phyloP scores from a whole-genome alignment of 2,329 filamentous ascomycete genomes.

The Hymenoscyphus occultus region DNA sequence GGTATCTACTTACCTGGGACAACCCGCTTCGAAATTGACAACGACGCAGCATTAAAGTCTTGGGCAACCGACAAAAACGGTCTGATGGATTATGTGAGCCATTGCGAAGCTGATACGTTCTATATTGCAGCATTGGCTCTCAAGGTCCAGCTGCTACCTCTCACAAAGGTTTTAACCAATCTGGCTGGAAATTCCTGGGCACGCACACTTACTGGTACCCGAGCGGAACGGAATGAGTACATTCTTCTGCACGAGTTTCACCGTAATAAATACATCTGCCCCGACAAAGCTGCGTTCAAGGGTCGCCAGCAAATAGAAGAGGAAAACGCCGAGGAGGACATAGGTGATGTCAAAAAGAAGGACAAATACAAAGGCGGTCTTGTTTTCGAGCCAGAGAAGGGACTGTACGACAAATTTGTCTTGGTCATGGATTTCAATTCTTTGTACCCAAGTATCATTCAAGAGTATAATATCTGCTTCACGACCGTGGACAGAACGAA shows the following conservation, averaged over 20 bases:
- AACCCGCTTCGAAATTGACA: slow-evolving; percentile 77
- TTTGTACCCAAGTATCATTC: slow-evolving; percentile 98
- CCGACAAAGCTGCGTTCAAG: slow-evolving; percentile 85
- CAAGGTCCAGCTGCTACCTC: slow-evolving; percentile 83
- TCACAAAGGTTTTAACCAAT: slow-evolving; percentile 95
- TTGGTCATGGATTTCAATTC: slow-evolving; percentile 99
- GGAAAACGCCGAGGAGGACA: slow-evolving; percentile 63
- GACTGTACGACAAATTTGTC: slow-evolving; percentile 96
- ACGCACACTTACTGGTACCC: slow-evolving; percentile 88
- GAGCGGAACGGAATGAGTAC: slow-evolving; percentile 97
- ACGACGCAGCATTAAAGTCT: slow-evolving; percentile 78
- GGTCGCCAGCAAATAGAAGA: slow-evolving; percentile 71
- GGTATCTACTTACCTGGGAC: slow-evolving; percentile 73
- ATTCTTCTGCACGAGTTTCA: slow-evolving; percentile 97
- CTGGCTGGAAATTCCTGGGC: slow-evolving; percentile 98
- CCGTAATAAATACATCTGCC: slow-evolving; percentile 95
- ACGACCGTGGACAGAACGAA: slow-evolving; percentile 84
- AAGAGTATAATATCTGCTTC: slow-evolving; percentile 99
- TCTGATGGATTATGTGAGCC: slow-evolving; percentile 87
- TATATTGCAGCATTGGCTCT: slow-evolving; percentile 90
- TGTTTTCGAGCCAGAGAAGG: slow-evolving; percentile 96
- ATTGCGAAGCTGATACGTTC: slow-evolving; percentile 93
- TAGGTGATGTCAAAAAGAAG: slow-evolving; percentile 85
- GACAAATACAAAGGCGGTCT: slow-evolving; percentile 99
- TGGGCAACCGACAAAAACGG: slow-evolving; percentile 84